Percentiles rank a stretch among this genome's conserved stretches.
Conservation (phyloP, 257 asterid genomes). For the Nicotiana attenuata region DNA sequence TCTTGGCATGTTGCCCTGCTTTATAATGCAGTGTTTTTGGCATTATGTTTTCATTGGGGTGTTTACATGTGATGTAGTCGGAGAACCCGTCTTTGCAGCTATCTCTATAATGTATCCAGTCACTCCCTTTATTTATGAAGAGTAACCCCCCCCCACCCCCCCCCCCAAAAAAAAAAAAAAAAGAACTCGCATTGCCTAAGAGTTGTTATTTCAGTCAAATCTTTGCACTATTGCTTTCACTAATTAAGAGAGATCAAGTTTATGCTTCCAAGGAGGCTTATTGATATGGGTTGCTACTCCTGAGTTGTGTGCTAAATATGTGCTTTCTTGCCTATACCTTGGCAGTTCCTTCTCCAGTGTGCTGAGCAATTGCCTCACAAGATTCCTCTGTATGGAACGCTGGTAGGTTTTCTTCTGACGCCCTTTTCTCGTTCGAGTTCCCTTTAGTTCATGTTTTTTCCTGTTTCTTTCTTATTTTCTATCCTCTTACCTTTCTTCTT, state of each 20-base stretch:
- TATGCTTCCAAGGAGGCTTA: not conserved
- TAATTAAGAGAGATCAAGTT: not conserved
- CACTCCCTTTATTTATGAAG: not conserved
- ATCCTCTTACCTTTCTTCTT: not conserved
- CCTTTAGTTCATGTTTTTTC: not conserved
- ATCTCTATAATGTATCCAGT: not conserved
- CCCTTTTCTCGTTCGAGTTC: not conserved
- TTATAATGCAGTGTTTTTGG: not conserved
- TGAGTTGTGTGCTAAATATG: conserved; percentile 12
- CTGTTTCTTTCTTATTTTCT: not conserved
- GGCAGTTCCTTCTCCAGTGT: conserved; percentile 92
- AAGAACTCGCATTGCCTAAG: not conserved
- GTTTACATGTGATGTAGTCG: not conserved
- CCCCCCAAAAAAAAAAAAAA: too few relatives aligned
- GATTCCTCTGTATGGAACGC: conserved; percentile 84
- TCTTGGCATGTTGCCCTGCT: not conserved
- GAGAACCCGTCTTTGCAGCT: not conserved
- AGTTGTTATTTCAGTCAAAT: not conserved
- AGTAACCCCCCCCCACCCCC: not conserved
- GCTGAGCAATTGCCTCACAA: conserved; percentile 98
- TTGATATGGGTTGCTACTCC: not conserved
- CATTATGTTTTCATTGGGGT: not conserved
- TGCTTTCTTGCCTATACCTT: conserved; percentile 9
- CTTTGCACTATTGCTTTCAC: not conserved
- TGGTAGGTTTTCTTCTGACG: conserved; percentile 44